A percentile compares a stretch with the other conserved stretches of the same genome.
Conservation (phyloP, 257 asterid genomes). For the Capsicum chinense region DNA sequence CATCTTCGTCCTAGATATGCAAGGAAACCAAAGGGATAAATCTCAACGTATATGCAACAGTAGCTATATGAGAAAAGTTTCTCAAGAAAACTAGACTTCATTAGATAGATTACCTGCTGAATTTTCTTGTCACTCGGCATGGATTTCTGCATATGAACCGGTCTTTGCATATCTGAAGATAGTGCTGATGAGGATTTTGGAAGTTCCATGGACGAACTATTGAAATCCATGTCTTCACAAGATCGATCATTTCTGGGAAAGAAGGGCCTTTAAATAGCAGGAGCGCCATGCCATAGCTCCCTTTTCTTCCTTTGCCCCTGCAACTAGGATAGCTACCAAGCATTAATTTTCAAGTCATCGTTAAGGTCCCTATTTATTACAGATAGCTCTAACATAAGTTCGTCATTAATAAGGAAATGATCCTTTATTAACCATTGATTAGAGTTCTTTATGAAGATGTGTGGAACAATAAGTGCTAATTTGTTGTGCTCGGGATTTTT, state of each 20-base stretch:
- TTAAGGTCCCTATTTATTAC: constrained; percentile 18
- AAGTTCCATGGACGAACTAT: neutral
- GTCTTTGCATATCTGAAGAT: constrained; percentile 19
- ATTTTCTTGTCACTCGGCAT: neutral
- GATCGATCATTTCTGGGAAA: neutral
- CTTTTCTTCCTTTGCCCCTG: neutral
- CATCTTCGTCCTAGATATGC: constrained; percentile 29
- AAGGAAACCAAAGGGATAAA: constrained; percentile 20
- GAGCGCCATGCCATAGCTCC: neutral
- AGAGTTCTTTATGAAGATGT: neutral
- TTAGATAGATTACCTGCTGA: constrained; percentile 25
- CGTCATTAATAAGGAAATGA: constrained; percentile 8
- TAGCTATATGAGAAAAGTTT: neutral
- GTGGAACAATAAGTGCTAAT: constrained; percentile 15
- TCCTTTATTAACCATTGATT: neutral
- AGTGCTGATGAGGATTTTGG: constrained; percentile 19
- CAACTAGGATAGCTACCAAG: neutral
- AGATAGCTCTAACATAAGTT: neutral
- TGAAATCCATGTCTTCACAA: neutral
- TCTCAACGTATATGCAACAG: neutral
- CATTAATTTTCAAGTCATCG: constrained; percentile 13
- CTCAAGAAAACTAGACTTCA: neutral
- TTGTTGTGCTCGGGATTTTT: constrained; percentile 18
- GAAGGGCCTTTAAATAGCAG: constrained; percentile 13
- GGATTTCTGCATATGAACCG: neutral